These are phyloP conservation scores for Comarum palustre DNA, from an alignment of 306 rosid genomes.

Conservation along the genomic window DNA sequence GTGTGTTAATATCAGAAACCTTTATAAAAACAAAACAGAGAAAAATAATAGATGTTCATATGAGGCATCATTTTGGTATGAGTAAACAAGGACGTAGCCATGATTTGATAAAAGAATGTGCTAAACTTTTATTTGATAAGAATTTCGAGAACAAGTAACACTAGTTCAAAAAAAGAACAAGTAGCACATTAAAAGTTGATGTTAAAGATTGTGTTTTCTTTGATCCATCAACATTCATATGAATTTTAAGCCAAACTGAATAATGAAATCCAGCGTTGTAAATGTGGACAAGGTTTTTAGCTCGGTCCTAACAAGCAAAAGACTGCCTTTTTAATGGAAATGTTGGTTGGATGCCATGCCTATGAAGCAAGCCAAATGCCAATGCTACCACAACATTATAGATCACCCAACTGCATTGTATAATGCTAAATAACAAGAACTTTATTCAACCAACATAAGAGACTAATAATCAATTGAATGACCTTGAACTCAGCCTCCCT, in stretches of 20 bases:
- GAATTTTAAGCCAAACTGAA: background rate
- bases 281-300: background rate
- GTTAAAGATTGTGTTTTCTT: background rate
- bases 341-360: slow-evolving; percentile 8
- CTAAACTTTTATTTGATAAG: too few species aligned
- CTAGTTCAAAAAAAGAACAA: too few species aligned
- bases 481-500: background rate
- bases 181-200: too few species aligned
- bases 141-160: too few species aligned
- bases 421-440: background rate
- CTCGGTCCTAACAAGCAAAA: background rate
- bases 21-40: too few species aligned
- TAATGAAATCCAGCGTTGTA: background rate
- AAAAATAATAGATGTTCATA: too few species aligned
- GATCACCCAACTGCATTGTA: slow-evolving; percentile 11
- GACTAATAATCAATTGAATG: background rate
- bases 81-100: too few species aligned
- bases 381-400: background rate
- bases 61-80: too few species aligned
- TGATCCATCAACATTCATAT: background rate
- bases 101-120: too few species aligned
- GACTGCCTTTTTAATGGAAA: background rate
- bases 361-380: background rate
- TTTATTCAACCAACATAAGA: background rate
- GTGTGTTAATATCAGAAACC: too few species aligned